These are phyloP conservation scores for Oropetium thomaeum DNA, from an alignment of 176 grass and related monocot species.

Conservation along the genomic window DNA sequence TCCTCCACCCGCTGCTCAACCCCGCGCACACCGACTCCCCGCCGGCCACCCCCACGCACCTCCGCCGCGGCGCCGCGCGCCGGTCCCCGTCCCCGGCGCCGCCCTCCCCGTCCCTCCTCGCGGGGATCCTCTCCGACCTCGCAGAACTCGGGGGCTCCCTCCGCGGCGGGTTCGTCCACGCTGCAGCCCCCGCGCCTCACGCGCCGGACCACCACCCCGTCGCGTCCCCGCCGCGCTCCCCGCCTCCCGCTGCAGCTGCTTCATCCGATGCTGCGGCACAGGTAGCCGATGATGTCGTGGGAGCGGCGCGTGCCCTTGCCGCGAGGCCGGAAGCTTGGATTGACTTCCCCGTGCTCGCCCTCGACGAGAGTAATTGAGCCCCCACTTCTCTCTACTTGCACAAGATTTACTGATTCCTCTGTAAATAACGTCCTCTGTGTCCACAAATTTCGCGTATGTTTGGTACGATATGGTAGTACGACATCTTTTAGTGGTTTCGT, in stretches of 20 bases:
- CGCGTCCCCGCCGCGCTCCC: not conserved
- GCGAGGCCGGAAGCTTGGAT: conserved; percentile 63
- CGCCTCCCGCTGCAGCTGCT: conserved; percentile 1
- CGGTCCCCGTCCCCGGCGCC: conserved; percentile 41
- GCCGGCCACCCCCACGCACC: conserved; percentile 48
- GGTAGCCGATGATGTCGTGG: conserved; percentile 40
- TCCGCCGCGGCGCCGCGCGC: conserved; percentile 14
- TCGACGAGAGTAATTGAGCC: conserved; percentile 44
- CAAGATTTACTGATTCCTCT: not conserved
- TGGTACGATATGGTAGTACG: not conserved
- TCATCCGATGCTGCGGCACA: not conserved
- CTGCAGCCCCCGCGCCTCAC: conserved; percentile 9
- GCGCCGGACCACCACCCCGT: not conserved
- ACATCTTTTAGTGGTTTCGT: not conserved
- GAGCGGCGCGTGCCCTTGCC: conserved; percentile 45
- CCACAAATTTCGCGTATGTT: not conserved
- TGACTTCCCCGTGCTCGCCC: conserved; percentile 62
- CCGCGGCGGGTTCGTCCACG: conserved; percentile 55
- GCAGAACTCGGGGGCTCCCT: conserved; percentile 79
- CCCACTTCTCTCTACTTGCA: too few relatives aligned
- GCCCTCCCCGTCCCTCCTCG: conserved; percentile 42
- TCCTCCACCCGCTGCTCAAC: conserved; percentile 71
- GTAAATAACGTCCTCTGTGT: not conserved
- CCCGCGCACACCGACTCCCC: conserved; percentile 74
- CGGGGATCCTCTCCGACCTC: conserved; percentile 85